These are phyloP conservation scores for Heliamphora pulchella DNA, from an alignment of 179 eudicot species.

Conservation along the genomic window DNA sequence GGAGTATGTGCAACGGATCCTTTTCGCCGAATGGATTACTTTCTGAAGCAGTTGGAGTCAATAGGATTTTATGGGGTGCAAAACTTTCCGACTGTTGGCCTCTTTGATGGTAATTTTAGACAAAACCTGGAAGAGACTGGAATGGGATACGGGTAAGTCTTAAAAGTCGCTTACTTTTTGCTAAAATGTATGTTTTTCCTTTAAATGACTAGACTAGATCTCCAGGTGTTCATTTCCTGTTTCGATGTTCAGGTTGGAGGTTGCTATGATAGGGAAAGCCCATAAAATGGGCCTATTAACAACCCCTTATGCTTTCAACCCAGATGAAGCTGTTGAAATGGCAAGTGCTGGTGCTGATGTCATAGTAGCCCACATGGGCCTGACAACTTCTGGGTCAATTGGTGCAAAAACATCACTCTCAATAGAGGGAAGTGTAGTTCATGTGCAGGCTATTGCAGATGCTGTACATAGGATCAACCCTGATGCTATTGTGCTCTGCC, in stretches of 20 bases:
- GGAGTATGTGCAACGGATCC: conserved; percentile 99
- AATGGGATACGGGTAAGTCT: conserved; percentile 85
- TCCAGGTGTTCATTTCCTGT: background rate
- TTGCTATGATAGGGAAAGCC: conserved; percentile 80
- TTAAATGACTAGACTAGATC: background rate
- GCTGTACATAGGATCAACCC: conserved; percentile 74
- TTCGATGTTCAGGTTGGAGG: conserved; percentile 57
- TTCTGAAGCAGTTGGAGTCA: conserved; percentile 72
- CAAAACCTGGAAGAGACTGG: conserved; percentile 97
- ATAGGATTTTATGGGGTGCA: conserved; percentile 87
- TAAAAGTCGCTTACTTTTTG: background rate
- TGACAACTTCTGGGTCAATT: conserved; percentile 90
- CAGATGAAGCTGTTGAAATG: conserved; percentile 80
- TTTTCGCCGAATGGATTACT: conserved; percentile 81
- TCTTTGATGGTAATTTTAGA: conserved; percentile 92
- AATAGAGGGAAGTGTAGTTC: conserved; percentile 67
- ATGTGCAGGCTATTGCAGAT: conserved; percentile 93
- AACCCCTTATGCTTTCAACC: conserved; percentile 89
- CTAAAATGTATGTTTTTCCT: background rate
- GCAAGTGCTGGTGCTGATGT: conserved; percentile 94
- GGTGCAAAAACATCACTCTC: conserved; percentile 88
- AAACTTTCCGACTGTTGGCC: conserved; percentile 97
- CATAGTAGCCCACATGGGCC: conserved; percentile 95
- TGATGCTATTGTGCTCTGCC: conserved; percentile 76
- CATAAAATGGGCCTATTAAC: conserved; percentile 83